Base-by-base conservation (phyloP, 2,329 filamentous ascomycete species). In the Arthrobotrys sphaeroides region DNA sequence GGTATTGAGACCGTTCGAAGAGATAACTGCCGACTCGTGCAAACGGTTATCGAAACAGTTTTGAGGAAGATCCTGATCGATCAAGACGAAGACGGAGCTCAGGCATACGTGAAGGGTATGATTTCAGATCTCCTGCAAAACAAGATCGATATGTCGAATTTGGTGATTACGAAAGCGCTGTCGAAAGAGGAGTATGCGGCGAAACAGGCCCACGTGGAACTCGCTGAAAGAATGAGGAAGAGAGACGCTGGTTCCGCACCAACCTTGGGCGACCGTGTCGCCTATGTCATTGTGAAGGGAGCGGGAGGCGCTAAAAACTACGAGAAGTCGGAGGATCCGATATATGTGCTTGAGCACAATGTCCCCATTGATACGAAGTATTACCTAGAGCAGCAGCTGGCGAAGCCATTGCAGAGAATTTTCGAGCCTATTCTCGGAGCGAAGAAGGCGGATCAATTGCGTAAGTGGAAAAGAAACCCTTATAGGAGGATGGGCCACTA, bases 381-480 rank as follows among this genome's bases (percentile, higher is more conserved):
- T 85, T 99, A 99, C 83, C 89, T 99, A 18, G 95, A 99, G 82
- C 99, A 99, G 82, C 96, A 99, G 83, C 89, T 99, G 16, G 91
- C 95, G 6, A 99, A 99, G 83, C 95, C 95, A 0, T 87, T 99
- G 1, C 90, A 90, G 3, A 90, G 96, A 81, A 99, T 99, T 81
- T 99, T 99, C 85, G 95, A 99, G 83, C 95, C 95, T 47, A 98
- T 99, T 77, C 85, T 99, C 1, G 95, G 95, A 22, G 94, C 97
- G 83, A 94, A 92, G 80, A 96, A 95, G 82, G 93, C 94, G 3
- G 90, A 89, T 55, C 91, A 91, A 42, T 86, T 99, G 18, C 88
- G 79, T 79, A 68, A 22, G 78, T 77, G 31, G 20, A 7, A n/a
- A 12, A 43, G n/a, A 31, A 24, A 4, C 18, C 18, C 6, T 13